phyloP scores from a whole-genome alignment of 257 asterid species.

The Solanum sitiens region DNA sequence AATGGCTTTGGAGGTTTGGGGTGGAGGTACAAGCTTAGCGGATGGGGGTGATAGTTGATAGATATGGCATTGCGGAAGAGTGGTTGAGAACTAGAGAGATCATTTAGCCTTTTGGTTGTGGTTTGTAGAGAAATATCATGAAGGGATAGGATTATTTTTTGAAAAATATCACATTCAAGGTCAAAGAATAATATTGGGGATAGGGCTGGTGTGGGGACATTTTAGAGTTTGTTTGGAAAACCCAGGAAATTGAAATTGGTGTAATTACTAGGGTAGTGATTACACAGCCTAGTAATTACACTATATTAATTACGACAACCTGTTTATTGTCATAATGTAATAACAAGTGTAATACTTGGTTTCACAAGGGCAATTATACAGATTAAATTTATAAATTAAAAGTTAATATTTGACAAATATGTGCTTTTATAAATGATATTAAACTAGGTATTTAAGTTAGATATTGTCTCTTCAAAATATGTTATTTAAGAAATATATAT shows the following conservation, averaged over 20 bases:
- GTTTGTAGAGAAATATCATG: not conserved
- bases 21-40: not conserved
- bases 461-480: too few species aligned
- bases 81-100: not conserved
- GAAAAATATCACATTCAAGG: not conserved
- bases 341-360: not conserved
- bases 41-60: not conserved
- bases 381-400: too few species aligned
- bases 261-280: not conserved
- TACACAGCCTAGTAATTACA: not conserved
- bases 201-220: not conserved
- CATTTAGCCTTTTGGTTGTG: not conserved
- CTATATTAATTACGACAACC: not conserved
- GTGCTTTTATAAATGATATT: not conserved
- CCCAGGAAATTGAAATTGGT: not conserved
- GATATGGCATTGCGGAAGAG: not conserved
- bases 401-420: not conserved
- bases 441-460: not conserved
- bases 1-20: not conserved
- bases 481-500: too few species aligned
- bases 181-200: not conserved
- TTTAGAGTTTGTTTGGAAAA: not conserved
- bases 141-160: not conserved
- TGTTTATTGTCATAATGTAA: not conserved
- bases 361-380: not conserved